Base-by-base conservation (phyloP, 306 rosid genomes). In the Trifolium pratense region DNA sequence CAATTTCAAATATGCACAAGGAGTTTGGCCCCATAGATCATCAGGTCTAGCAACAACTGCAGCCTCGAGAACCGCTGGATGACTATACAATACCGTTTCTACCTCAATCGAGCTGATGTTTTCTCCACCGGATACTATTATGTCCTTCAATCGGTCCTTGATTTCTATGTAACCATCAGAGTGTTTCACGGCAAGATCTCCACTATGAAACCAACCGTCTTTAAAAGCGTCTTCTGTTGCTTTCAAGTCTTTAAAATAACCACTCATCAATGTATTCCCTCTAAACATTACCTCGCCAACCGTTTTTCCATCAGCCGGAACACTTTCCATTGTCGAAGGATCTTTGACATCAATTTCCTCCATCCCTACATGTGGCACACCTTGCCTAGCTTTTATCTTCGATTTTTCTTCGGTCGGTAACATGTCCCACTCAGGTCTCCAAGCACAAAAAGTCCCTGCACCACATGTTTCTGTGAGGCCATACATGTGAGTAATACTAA, bases 231-330 rank as follows among this genome's bases (percentile, higher is more conserved):
- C 90, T 68, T 87, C 48, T 11, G 97, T 93, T 57, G 98, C 92
- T 79, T 84, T 80, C 56, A 76, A 66, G 63, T 93, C 90, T 71
- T 76, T 81, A 0, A 88, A 59, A 77, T 93, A 93, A 66, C 98
- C 98, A 77, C 92, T 85, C 97, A 91, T 93, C 46, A 93, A 86
- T 39, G 94, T 91, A 71, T 93, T 93, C 68, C 97, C 98, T 78
- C 85, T 78, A 11, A 91, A 80, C 97, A 93, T 88, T 11, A 93
- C 76, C 75, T 91, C 94, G 5, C 98, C 98, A 4, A 81, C 31
- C 10, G 97, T 89, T 78, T 74, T 84, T 1, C 98, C 94, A 73
- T 93, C 96, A 4, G 86, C 62, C 0, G 89, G 91, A 26, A 93
- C 88, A 45, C 87, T 81, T 56, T 79, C 84, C 98, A 93, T 88